Percentiles rank a stretch among this genome's conserved stretches.
phyloP scores from a whole-genome alignment of 192 early-diverging fungal genomes.

The Backusella mclennaniae region DNA sequence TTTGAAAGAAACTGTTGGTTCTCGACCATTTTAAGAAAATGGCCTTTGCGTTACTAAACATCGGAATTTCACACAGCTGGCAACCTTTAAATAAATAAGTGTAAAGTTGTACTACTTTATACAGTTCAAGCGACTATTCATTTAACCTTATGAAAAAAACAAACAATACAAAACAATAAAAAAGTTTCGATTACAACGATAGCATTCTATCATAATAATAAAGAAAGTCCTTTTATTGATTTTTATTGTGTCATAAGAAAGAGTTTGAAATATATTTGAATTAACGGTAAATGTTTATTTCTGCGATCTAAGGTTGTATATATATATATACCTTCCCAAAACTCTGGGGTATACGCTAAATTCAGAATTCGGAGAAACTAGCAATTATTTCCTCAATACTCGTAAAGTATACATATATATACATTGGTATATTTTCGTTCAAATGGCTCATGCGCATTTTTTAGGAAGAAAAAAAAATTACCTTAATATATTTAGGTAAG shows the following conservation, averaged over 20 bases:
- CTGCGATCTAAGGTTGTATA: neutral
- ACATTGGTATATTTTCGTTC: neutral
- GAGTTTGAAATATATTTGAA: too few species aligned
- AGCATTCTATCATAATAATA: too few species aligned
- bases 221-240: too few species aligned
- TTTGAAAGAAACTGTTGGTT: neutral
- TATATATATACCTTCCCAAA: neutral
- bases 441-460: neutral
- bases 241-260: too few species aligned
- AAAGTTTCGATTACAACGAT: too few species aligned
- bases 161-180: too few species aligned
- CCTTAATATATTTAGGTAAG: neutral
- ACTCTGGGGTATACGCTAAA: neutral
- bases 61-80: neutral
- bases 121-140: too few species aligned
- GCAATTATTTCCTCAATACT: neutral
- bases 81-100: neutral
- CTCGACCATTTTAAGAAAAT: neutral
- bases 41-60: neutral
- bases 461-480: neutral
- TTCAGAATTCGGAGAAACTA: neutral
- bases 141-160: too few species aligned
- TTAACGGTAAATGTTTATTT: neutral
- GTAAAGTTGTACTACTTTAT: too few species aligned
- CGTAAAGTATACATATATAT: neutral